Base-by-base conservation (phyloP, 208 protist species). In the Sergeia podlipaevii region DNA sequence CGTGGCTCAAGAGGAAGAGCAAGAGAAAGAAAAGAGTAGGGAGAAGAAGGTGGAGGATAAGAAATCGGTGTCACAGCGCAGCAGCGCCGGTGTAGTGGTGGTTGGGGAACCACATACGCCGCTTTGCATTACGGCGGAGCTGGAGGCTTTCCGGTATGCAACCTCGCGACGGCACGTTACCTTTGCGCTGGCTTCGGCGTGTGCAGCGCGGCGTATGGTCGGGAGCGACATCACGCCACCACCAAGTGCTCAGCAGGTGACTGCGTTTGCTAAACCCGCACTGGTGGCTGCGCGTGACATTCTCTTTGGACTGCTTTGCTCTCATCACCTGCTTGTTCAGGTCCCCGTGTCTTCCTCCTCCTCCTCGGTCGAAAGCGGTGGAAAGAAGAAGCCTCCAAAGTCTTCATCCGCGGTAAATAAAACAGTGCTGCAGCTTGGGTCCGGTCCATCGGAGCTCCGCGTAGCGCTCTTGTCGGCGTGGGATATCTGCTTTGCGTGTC, bases 141-240 rank as follows among this genome's bases (percentile, higher is more conserved):
- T 85, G 33, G 64, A 72, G 33, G 27, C 28, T 21, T 85, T 77
- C 42, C 48, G 65, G 7, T 67, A 65, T 46, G 48, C 54, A 37
- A 64, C 60, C 34, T 75, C 81, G 21, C 65, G 75, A 21, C 67
- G 57, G 26, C 73, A 89, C 55, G 50, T 89, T 17, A 69, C 69
- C 32, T 66, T 65, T 37, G 65, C 63, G 47, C 10, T 70, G 29
- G 50, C 63, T 3, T 67, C 74, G 3, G 71, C 56, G 43, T 45
- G 60, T 2, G 52, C 61, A 39, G 23, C 38, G 17, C 55, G 65
- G 17, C 27, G 20, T n/a, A 47, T 71, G 24, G 10, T 38, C 2
- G 43, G 59, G 1, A 44, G 60, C 8, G 43, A 26, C 29, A 58
- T 47, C 10, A 61, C 60, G 10, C 55, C 6, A 5, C 8, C 8